Evolutionary conservation across 306 rosid genomes (phyloP), one percentile per base, ranked within the genome.

Genomic region (Medicago ruthenica): DNA sequence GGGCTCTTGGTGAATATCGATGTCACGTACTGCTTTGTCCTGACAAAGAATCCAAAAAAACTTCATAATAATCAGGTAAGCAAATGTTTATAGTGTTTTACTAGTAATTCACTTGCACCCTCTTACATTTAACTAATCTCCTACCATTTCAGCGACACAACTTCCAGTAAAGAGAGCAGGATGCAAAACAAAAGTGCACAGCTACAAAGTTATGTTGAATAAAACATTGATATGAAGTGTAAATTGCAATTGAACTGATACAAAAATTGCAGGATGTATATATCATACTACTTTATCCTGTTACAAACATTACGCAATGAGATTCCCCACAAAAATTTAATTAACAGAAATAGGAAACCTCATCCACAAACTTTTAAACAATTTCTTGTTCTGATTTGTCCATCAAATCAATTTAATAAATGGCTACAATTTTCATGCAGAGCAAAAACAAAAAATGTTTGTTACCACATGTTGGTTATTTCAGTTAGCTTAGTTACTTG

Each of bases 1-100:
- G 96, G 97, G 97, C 95, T 0, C 95, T 90, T 21, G 96, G 91
- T 40, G 87, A 88, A 31, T 83, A 88, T 75, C 80, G 88, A 61
- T 76, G 21, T 64, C 84, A 75, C 0, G 86, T 90, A 21, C 55
- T 80, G 66, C 79, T 41, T 60, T 67, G 15, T 50, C 63, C 67
- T 4, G 13, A 16, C 55, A 24, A 68, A 79, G 50, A 40, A 4
- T 12, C 53, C 15, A 72, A 7, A 36, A 5, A 24, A 37, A 68
- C 50, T 36, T 10, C 44, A 67, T 45, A 37, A 55, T 66, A 16
- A 47, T 67, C 1, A 42, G 40, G 34, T 44, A 58, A 67, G 57
- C 6, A 47, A 57, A n/a, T 48, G 55, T 27, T 1, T 24, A 16
- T n/a, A 20, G 2, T 60, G 6, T 62, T 68, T n/a, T 42, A 41